Conservation (phyloP, 176 grass and related monocot species). For the Pontederia paniculata region DNA sequence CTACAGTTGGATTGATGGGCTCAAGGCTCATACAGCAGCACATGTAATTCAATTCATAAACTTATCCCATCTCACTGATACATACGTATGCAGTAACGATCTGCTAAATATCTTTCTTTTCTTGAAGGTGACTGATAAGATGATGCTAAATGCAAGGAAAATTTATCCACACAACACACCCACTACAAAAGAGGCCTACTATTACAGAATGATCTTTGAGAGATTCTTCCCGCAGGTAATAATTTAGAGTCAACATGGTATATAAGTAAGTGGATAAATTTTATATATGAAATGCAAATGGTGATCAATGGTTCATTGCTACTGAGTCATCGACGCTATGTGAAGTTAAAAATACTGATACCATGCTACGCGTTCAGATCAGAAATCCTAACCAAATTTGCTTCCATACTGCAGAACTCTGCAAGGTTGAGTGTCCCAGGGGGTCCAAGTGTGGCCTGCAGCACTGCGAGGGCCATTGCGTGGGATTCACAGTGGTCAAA, state of each 20-base stretch:
- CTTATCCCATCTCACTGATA: not conserved
- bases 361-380: no score
- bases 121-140: constrained; percentile 46
- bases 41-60: constrained; percentile 32
- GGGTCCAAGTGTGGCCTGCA: constrained; percentile 81
- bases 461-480: constrained; percentile 73
- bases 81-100: not conserved
- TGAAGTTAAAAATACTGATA: no score
- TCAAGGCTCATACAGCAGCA: constrained; percentile 58
- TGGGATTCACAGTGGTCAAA: constrained; percentile 80
- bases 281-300: no score
- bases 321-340: no score
- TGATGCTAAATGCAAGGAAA: constrained; percentile 48
- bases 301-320: not conserved
- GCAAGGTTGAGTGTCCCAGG: constrained; percentile 70
- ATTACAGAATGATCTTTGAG: constrained; percentile 85
- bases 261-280: no score
- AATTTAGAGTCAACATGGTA: no score
- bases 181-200: constrained; percentile 74
- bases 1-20: constrained; percentile 90
- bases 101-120: not conserved
- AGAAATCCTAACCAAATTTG: no score
- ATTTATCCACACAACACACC: constrained; percentile 47
- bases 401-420: constrained; percentile 37
- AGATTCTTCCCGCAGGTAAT: constrained; percentile 85